Conservation (phyloP, 805 yeast species). For the Yarrowia sp. region DNA sequence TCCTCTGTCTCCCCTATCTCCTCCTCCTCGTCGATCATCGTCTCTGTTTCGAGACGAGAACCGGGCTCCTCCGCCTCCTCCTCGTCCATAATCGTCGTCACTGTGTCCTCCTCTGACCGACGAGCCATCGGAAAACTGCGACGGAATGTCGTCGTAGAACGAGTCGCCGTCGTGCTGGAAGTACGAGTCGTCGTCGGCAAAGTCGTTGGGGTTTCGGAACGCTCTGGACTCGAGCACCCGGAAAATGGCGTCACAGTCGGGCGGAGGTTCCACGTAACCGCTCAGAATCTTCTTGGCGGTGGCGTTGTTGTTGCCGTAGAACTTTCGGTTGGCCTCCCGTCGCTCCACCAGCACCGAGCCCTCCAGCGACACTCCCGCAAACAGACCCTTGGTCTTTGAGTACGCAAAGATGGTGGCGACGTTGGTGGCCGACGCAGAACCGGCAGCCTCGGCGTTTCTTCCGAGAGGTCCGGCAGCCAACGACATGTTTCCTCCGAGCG, state of each 20-base stretch:
- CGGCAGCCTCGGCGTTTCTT: constrained; percentile 96
- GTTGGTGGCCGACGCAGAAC: constrained; percentile 80
- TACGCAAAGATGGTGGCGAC: constrained; percentile 91
- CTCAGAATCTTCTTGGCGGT: constrained; percentile 81
- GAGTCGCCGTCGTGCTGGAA: constrained; percentile 60
- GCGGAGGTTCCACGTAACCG: constrained; percentile 91
- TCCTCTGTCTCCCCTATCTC: constrained; percentile 3
- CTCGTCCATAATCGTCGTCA: constrained; percentile 31
- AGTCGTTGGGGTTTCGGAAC: constrained; percentile 47
- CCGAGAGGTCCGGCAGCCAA: constrained; percentile 98
- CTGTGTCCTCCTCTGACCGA: constrained; percentile 27
- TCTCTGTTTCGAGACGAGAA: constrained; percentile 14
- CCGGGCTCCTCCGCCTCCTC: constrained; percentile 31
- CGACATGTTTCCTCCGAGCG: constrained; percentile 91
- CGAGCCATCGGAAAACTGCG: constrained; percentile 57
- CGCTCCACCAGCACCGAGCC: constrained; percentile 97
- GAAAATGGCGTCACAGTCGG: constrained; percentile 83
- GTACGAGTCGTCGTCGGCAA: constrained; percentile 46
- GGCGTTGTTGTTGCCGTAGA: constrained; percentile 77
- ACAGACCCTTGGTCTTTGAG: constrained; percentile 93
- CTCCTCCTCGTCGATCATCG: not conserved
- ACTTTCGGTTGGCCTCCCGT: constrained; percentile 93
- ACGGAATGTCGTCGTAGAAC: constrained; percentile 74
- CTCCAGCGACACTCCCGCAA: constrained; percentile 96
- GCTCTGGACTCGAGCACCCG: constrained; percentile 83